Percentiles rank a stretch among this genome's conserved stretches.
Conservation (phyloP, 495 filamentous ascomycete genomes). For the Tuber brumale region DNA sequence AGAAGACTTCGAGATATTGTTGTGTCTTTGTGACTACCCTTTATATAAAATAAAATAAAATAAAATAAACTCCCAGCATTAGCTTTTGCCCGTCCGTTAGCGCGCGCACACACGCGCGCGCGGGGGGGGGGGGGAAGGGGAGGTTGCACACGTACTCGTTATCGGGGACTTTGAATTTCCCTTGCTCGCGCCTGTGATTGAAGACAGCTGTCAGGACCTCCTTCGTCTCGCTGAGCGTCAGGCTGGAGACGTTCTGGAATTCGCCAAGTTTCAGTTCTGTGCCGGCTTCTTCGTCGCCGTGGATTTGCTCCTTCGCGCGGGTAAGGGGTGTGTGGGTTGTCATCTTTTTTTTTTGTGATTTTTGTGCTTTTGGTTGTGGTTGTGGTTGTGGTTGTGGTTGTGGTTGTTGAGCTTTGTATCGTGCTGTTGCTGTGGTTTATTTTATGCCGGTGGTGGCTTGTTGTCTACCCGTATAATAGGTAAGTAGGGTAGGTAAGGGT, state of each 20-base stretch:
- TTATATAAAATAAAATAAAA: too few species aligned
- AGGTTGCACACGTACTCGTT: slow-evolving; percentile 51
- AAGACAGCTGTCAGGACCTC: slow-evolving; percentile 83
- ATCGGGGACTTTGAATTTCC: slow-evolving; percentile 57
- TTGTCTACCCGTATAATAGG: too few species aligned
- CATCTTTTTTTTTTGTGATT: background rate
- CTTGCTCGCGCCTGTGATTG: slow-evolving; percentile 59
- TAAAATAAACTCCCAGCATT: too few species aligned
- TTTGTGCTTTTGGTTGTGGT: background rate
- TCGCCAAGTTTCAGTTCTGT: slow-evolving; percentile 79
- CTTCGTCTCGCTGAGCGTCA: slow-evolving; percentile 85
- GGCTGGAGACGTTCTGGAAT: slow-evolving; percentile 76
- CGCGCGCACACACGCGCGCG: too few species aligned
- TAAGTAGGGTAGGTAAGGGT: too few species aligned
- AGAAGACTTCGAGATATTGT: slow-evolving; percentile 86
- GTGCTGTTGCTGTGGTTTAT: too few species aligned
- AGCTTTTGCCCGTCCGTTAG: too few species aligned
- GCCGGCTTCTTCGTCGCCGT: slow-evolving; percentile 82
- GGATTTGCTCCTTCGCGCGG: slow-evolving; percentile 62
- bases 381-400: background rate
- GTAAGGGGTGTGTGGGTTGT: slow-evolving; percentile 50
- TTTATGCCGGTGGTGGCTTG: too few species aligned
- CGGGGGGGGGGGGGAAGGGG: too few species aligned
- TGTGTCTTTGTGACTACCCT: slow-evolving; percentile 69
- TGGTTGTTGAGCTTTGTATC: too few species aligned